A percentile compares a stretch with the other conserved stretches of the same genome.
Conservation (phyloP, 1,139 yeast species). For the Yamadazyma membranifaciens region DNA sequence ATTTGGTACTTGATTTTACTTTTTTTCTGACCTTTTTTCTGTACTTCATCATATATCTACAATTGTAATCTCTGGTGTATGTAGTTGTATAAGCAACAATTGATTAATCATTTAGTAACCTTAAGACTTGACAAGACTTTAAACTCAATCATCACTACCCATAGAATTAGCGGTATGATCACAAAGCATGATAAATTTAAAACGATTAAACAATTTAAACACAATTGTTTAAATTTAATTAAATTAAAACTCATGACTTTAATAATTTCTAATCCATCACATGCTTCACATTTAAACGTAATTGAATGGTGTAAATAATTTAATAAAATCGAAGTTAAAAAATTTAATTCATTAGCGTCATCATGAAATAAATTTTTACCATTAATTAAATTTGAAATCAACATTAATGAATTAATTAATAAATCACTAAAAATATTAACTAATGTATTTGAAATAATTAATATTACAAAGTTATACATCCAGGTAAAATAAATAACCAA, state of each 20-base stretch:
- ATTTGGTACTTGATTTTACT: too few relatives aligned
- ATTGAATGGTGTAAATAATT: conserved; percentile 17
- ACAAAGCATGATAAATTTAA: conserved; percentile 25
- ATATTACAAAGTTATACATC: conserved; percentile 22
- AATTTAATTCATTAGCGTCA: conserved; percentile 11
- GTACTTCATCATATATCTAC: too few relatives aligned
- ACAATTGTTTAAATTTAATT: conserved; percentile 7
- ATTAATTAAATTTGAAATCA: conserved; percentile 8
- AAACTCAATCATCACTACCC: conserved; percentile 14
- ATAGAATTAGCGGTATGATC: conserved; percentile 25
- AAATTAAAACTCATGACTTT: conserved; percentile 8
- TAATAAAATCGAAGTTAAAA: conserved; percentile 19
- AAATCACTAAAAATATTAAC: conserved; percentile 23
- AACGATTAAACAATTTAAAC: conserved; percentile 22
- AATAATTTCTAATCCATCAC: conserved; percentile 4
- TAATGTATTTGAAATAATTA: conserved; percentile 15
- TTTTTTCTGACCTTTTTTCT: too few relatives aligned
- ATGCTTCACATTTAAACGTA: conserved; percentile 5
- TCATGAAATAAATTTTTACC: conserved; percentile 5
- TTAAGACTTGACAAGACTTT: not conserved
- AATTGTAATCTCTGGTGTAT: too few relatives aligned
- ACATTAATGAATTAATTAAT: conserved; percentile 19
- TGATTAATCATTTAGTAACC: not conserved
- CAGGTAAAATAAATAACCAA: conserved; percentile 18
- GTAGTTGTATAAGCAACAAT: too few relatives aligned